Base-by-base conservation (phyloP, 2,329 filamentous ascomycete species). In the Chaetomium sp. region DNA sequence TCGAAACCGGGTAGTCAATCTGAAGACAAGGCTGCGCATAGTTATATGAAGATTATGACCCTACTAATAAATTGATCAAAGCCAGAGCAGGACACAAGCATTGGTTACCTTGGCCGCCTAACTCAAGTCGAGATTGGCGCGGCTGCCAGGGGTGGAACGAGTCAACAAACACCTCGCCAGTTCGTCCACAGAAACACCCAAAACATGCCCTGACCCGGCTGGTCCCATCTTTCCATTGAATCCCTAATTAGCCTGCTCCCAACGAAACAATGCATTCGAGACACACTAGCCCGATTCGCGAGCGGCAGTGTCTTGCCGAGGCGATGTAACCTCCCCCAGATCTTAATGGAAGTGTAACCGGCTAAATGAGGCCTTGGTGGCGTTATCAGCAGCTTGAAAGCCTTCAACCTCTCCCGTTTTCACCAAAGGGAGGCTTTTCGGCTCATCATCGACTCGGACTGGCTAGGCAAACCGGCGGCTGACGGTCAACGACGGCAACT, bases 321-420 rank as follows among this genome's bases (percentile, higher is more conserved):
- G 21, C 57, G 19, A 60, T 60, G 57, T 60, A 51, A 51, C 57
- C 29, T 23, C 16, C 56, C 56, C 56, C 56, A 49, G 38, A 49
- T 58, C 42, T n/a, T 21, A 10, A 51, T 51, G n/a, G 13, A 53
- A 27, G 29, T 29, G 13, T 45, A 31, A 50, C 60, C 60, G 60
- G 60, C 27, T 62, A 62, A 62, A 62, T 42, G 42, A 19, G 29
- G 27, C 7, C 7, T 23, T 23, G 25, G 13, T 60, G 38, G 47
- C 47, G 21, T n/a, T 19, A n/a, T 47, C 7, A 6, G 27, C 27
- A 10, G 8, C 45, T 23, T 25, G 42, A 58, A 42, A 42, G 25
- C 21, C 49, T 2, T 35, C 45, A 27, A 50, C 57, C 21, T 38
- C 47, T 31, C 27, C 35, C 13, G 2, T 55, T 16, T 35, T 53